Conservation (phyloP, 1,139 yeast genomes). For the Saccharomyces pastorianus region DNA sequence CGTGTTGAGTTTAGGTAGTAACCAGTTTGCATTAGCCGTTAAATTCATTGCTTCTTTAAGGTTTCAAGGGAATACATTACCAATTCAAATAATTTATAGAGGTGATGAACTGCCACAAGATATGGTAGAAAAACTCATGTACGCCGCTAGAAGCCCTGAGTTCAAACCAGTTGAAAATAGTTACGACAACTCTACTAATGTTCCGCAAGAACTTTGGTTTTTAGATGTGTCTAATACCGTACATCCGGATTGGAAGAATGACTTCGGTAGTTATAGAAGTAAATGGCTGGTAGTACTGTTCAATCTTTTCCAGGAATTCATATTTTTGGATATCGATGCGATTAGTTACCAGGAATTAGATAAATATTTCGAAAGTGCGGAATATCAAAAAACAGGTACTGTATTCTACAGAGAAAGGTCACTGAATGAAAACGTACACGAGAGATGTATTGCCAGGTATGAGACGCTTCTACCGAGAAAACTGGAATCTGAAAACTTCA, state of each 20-base stretch:
- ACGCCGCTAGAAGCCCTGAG: constrained; percentile 20
- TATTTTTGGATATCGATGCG: constrained; percentile 44
- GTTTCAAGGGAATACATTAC: constrained; percentile 37
- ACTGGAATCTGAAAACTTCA: constrained; percentile 27
- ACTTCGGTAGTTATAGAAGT: constrained; percentile 41
- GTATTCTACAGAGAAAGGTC: constrained; percentile 42
- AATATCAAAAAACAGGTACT: constrained; percentile 37
- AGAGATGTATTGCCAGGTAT: constrained; percentile 31
- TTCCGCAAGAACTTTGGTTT: constrained; percentile 42
- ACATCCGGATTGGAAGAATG: constrained; percentile 27
- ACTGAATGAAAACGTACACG: constrained; percentile 31
- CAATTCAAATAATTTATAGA: constrained; percentile 41
- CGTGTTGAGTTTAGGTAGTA: constrained; percentile 11
- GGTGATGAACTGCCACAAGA: constrained; percentile 21
- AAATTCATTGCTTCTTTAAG: constrained; percentile 37
- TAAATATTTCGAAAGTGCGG: constrained; percentile 33
- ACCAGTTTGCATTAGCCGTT: constrained; percentile 7
- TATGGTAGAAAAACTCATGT: constrained; percentile 22
- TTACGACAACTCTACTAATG: constrained; percentile 9
- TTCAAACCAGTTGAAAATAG: constrained; percentile 13
- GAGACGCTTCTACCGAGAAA: constrained; percentile 11
- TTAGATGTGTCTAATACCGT: constrained; percentile 37
- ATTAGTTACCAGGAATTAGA: constrained; percentile 38
- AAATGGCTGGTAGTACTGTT: constrained; percentile 42
- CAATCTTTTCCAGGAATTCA: constrained; percentile 43